These are phyloP conservation scores for Spathaspora passalidarum DNA, from an alignment of 805 yeast genomes.

Conservation along the genomic window DNA sequence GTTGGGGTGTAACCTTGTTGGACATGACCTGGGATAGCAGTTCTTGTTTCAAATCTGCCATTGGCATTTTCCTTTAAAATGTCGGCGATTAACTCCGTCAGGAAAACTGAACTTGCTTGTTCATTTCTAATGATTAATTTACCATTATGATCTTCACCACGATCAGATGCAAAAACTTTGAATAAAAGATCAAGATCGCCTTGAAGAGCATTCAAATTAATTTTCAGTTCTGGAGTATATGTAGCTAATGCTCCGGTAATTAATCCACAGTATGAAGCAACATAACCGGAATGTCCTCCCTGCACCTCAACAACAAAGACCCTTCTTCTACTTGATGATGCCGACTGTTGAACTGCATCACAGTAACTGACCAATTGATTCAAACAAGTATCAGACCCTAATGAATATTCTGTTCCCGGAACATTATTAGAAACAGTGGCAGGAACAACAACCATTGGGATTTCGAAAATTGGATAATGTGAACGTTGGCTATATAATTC, in stretches of 20 bases:
- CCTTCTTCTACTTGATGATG: slow-evolving; percentile 74
- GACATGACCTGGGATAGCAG: slow-evolving; percentile 84
- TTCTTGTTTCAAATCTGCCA: slow-evolving; percentile 69
- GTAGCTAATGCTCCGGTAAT: slow-evolving; percentile 73
- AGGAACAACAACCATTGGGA: slow-evolving; percentile 76
- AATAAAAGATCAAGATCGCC: slow-evolving; percentile 62
- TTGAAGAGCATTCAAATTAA: slow-evolving; percentile 56
- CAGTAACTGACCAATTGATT: slow-evolving; percentile 69
- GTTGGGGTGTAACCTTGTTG: slow-evolving; percentile 83
- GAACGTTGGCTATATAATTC: slow-evolving; percentile 59
- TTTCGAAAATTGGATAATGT: slow-evolving; percentile 66
- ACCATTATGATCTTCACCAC: slow-evolving; percentile 68
- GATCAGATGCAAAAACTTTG: slow-evolving; percentile 55
- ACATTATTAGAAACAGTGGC: slow-evolving; percentile 80
- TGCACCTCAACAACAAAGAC: slow-evolving; percentile 81
- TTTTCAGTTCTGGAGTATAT: slow-evolving; percentile 73
- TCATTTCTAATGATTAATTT: slow-evolving; percentile 66
- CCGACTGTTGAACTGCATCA: slow-evolving; percentile 77
- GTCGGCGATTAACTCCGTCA: slow-evolving; percentile 67
- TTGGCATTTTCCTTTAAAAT: slow-evolving; percentile 61
- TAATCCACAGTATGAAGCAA: slow-evolving; percentile 66
- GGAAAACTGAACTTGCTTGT: slow-evolving; percentile 63
- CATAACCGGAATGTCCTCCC: slow-evolving; percentile 82
- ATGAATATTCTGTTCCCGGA: slow-evolving; percentile 77
- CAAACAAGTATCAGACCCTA: slow-evolving; percentile 75